Evolutionary conservation across 2,329 filamentous ascomycete genomes (phyloP).

Genomic region (Onygena corvina): DNA sequence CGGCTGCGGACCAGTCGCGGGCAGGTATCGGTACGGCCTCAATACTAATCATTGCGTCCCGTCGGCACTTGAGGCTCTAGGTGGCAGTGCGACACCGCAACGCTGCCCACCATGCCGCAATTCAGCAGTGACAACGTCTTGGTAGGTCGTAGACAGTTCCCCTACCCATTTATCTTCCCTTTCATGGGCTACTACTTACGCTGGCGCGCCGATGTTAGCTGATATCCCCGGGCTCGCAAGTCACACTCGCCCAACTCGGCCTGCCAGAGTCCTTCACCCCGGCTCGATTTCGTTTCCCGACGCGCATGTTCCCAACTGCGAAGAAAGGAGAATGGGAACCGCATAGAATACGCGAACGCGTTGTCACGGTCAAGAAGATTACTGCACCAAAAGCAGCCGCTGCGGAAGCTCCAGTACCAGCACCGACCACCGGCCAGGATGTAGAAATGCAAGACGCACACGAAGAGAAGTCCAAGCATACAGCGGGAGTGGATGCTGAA

Average conservation of each 20-base stretch:
- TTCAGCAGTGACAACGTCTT: constrained; percentile 44
- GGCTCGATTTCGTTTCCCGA: constrained; percentile 72
- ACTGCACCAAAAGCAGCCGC: not conserved
- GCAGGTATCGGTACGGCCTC: not conserved
- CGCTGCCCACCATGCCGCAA: constrained; percentile 32
- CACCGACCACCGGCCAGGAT: constrained; percentile 24
- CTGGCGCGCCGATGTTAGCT: constrained; percentile 25
- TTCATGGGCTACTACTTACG: not conserved
- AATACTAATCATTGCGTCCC: not conserved
- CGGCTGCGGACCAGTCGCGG: not conserved
- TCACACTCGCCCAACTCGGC: constrained; percentile 80
- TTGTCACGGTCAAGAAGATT: constrained; percentile 21
- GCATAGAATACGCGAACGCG: constrained; percentile 56
- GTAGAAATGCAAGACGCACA: constrained; percentile 37
- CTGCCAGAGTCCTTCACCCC: constrained; percentile 84
- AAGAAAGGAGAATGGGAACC: constrained; percentile 72
- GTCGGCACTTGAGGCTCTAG: not conserved
- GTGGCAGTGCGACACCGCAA: not conserved
- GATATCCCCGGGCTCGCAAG: constrained; percentile 61
- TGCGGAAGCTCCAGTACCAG: not conserved
- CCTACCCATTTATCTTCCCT: not conserved
- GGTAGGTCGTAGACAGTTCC: constrained; percentile 26
- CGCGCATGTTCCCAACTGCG: constrained; percentile 77
- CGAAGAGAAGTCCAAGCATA: constrained; percentile 13
- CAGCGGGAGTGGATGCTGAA: constrained; percentile 17